Conservation (phyloP, 2,329 filamentous ascomycete genomes). For the Ambrosiella cleistominuta region DNA sequence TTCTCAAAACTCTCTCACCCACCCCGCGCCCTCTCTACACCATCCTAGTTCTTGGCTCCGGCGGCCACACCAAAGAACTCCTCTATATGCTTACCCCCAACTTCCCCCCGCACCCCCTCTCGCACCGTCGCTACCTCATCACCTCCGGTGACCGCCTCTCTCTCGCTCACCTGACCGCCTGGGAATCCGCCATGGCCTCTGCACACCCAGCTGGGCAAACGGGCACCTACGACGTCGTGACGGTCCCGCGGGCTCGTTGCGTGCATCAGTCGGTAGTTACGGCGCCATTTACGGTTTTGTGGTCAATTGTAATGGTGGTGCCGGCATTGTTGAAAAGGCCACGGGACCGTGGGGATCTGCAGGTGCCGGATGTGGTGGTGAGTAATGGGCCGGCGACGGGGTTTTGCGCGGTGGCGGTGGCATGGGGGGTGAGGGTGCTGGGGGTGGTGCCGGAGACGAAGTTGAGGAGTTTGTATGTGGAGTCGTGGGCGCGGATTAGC, state of each 20-base stretch:
- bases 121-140: constrained; percentile 24
- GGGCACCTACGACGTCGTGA: constrained; percentile 44
- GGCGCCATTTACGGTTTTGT: constrained; percentile 49
- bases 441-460: constrained; percentile 29
- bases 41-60: constrained; percentile 59
- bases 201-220: constrained; percentile 10
- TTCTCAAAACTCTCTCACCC: background rate
- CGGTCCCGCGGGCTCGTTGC: constrained; percentile 56
- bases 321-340: constrained; percentile 31
- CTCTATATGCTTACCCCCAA: constrained; percentile 56
- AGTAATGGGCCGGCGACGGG: constrained; percentile 82
- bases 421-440: constrained; percentile 30
- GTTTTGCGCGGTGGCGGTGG: constrained; percentile 48
- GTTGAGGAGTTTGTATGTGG: constrained; percentile 68
- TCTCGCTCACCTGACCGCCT: constrained; percentile 45
- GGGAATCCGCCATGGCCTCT: constrained; percentile 2
- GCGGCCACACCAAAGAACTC: constrained; percentile 93
- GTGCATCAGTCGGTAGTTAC: constrained; percentile 70
- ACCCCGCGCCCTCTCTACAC: constrained; percentile 6
- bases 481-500: constrained; percentile 78
- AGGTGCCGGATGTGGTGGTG: constrained; percentile 56
- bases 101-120: constrained; percentile 43
- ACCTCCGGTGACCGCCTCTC: constrained; percentile 34
- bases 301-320: constrained; percentile 47
- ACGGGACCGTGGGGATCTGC: constrained; percentile 14